A percentile compares a stretch with the other conserved stretches of the same genome.
These are phyloP conservation scores for Saposhnikovia divaricata DNA, from an alignment of 129 eudicot species.

Conservation along the genomic window DNA sequence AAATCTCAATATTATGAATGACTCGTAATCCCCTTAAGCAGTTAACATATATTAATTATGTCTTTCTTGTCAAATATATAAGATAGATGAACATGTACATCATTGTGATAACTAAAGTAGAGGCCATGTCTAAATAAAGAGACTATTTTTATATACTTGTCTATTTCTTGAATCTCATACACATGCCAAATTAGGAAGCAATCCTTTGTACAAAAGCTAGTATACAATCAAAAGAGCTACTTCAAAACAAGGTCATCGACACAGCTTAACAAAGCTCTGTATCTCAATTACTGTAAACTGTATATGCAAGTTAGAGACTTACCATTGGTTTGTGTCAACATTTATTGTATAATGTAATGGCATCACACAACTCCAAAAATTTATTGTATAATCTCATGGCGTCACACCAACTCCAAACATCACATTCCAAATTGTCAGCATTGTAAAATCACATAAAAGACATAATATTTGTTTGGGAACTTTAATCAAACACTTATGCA, in stretches of 20 bases:
- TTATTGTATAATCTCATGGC: too few species aligned
- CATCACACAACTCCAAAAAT: too few species aligned
- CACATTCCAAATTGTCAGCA: not conserved
- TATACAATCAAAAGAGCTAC: not conserved
- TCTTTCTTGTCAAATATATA: not conserved
- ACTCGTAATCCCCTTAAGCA: not conserved
- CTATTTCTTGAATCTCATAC: not conserved
- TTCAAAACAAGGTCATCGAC: not conserved
- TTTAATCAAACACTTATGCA: not conserved
- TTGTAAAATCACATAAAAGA: too few species aligned
- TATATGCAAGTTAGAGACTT: slow-evolving; percentile 8
- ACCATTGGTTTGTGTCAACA: not conserved
- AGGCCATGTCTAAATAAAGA: not conserved
- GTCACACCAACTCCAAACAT: not conserved
- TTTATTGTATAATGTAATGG: too few species aligned
- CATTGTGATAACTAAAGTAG: not conserved
- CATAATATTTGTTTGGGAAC: not conserved
- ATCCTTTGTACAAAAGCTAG: not conserved
- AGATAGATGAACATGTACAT: not conserved
- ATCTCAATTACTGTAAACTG: not conserved
- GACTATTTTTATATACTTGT: not conserved
- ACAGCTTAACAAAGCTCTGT: not conserved
- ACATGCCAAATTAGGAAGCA: not conserved
- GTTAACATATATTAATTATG: not conserved
- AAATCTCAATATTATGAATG: not conserved